phyloP scores from a whole-genome alignment of 192 early-diverging fungal species.

The Kappamyces sp. region DNA sequence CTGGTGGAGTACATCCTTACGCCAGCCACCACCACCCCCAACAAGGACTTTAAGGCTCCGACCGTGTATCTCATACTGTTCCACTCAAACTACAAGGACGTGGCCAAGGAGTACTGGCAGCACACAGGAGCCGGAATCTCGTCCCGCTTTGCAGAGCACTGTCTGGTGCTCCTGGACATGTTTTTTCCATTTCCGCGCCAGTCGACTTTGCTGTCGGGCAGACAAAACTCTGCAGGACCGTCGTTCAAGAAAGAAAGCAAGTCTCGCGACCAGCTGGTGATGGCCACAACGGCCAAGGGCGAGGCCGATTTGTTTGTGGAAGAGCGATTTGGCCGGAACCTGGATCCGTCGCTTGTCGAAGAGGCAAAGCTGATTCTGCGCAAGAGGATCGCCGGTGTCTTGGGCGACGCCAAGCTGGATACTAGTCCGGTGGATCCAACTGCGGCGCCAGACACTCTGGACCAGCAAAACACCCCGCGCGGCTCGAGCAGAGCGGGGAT shows the following conservation, averaged over 20 bases:
- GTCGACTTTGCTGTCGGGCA: not conserved
- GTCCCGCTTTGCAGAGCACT: conserved; percentile 79
- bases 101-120: conserved; percentile 97
- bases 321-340: conserved; percentile 90
- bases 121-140: conserved; percentile 87
- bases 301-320: conserved; percentile 75
- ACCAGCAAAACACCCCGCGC: conserved; percentile 35
- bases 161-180: conserved; percentile 59
- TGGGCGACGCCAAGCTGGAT: conserved; percentile 31
- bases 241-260: not conserved
- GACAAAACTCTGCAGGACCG: conserved; percentile 19
- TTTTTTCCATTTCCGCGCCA: not conserved
- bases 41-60: conserved; percentile 34
- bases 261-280: conserved; percentile 11
- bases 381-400: conserved; percentile 77
- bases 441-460: conserved; percentile 22
- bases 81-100: conserved; percentile 53
- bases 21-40: conserved; percentile 35
- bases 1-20: conserved; percentile 63
- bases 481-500: conserved; percentile 34
- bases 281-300: conserved; percentile 15
- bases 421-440: conserved; percentile 17
- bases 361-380: conserved; percentile 68
- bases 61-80: conserved; percentile 68
- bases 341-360: conserved; percentile 60